Conservation (phyloP, 192 early-diverging fungal species). For the Coemansia sp. region DNA sequence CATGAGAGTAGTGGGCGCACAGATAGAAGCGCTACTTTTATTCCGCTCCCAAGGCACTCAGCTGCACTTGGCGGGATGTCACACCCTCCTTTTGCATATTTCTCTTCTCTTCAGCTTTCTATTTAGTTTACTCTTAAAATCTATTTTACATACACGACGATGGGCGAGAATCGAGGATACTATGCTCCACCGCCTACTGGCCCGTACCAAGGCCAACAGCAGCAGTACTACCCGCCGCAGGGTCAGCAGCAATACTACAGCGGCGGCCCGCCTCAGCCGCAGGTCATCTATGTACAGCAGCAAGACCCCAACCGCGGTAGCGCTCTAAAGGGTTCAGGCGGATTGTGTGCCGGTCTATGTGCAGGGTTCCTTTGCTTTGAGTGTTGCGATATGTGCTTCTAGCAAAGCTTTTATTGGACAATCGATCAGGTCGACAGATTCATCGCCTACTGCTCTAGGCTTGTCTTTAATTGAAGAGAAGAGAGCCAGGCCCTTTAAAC, state of each 20-base stretch:
- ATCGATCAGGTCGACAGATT: not conserved
- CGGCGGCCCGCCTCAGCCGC: slow-evolving; percentile 12
- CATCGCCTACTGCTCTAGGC: slow-evolving; percentile 5
- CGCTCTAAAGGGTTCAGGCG: not conserved
- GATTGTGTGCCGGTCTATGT: not conserved
- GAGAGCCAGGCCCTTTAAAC: not conserved
- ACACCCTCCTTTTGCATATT: not conserved
- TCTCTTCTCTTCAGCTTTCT: not conserved
- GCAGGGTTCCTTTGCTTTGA: not conserved
- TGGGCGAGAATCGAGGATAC: slow-evolving; percentile 19
- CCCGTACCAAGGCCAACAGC: slow-evolving; percentile 4
- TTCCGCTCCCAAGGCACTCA: too few species aligned
- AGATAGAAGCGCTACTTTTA: not conserved
- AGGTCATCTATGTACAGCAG: slow-evolving; percentile 15
- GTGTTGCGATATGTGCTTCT: not conserved
- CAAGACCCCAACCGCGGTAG: slow-evolving; percentile 2
- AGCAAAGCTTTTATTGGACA: not conserved
- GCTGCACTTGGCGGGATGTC: not conserved
- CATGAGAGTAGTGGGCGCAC: not conserved
- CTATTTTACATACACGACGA: not conserved
- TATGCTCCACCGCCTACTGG: slow-evolving; percentile 16
- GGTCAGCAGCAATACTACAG: slow-evolving; percentile 23
- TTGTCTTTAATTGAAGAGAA: not conserved
- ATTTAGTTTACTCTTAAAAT: not conserved
- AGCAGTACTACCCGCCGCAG: slow-evolving; percentile 12